phyloP scores from a whole-genome alignment of 106 monocot genomes.

The Platanthera zijinensis region DNA sequence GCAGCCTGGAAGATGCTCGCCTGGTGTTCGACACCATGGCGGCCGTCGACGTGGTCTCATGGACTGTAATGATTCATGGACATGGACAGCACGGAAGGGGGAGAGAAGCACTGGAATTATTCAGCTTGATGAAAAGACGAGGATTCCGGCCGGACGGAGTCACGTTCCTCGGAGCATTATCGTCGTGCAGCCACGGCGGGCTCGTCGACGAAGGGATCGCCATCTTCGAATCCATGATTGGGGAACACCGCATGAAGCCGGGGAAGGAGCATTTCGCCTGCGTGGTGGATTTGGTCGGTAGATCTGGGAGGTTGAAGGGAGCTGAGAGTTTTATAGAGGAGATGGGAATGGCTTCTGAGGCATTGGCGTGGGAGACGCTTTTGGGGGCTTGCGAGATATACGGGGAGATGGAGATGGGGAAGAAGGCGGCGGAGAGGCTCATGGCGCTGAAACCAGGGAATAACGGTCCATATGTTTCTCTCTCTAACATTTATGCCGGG shows the following conservation, averaged over 20 bases:
- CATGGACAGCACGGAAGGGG: slow-evolving; percentile 62
- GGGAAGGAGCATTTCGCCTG: slow-evolving; percentile 60
- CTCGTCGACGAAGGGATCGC: slow-evolving; percentile 52
- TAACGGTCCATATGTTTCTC: slow-evolving; percentile 38
- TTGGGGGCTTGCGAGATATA: slow-evolving; percentile 58
- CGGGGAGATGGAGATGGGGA: slow-evolving; percentile 50
- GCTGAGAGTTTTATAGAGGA: slow-evolving; percentile 57
- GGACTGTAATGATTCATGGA: slow-evolving; percentile 49
- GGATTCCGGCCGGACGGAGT: slow-evolving; percentile 46
- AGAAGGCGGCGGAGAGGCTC: slow-evolving; percentile 45
- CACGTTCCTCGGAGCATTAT: slow-evolving; percentile 44
- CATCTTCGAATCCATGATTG: slow-evolving; percentile 46
- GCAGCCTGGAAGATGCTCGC: slow-evolving; percentile 40
- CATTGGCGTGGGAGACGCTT: slow-evolving; percentile 62
- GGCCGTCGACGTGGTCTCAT: slow-evolving; percentile 39
- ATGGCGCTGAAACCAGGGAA: slow-evolving; percentile 41
- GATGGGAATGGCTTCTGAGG: slow-evolving; percentile 36
- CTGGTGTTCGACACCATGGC: slow-evolving; percentile 36
- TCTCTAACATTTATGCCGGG: slow-evolving; percentile 71
- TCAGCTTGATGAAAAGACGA: slow-evolving; percentile 22
- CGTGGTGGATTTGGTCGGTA: slow-evolving; percentile 60
- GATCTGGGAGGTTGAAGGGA: slow-evolving; percentile 52
- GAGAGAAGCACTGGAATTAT: slow-evolving; percentile 35
- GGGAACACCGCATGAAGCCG: slow-evolving; percentile 30
- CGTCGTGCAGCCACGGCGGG: slow-evolving; percentile 66